Conservation (phyloP, 495 filamentous ascomycete species). For the Aspergillus incahuasiensis region DNA sequence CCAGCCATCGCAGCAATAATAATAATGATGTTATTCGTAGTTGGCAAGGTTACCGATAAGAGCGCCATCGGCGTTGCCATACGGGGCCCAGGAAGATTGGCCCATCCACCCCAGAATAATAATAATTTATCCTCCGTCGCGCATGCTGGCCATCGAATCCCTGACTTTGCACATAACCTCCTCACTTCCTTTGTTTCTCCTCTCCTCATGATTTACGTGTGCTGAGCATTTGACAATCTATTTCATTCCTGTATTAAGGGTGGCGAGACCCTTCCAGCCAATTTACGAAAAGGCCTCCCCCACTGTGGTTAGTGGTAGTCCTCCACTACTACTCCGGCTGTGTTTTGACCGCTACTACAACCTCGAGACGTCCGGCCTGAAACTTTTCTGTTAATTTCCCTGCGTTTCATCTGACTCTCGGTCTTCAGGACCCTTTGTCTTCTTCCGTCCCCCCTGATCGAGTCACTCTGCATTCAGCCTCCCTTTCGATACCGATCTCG, state of each 20-base stretch:
- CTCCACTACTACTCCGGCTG: constrained; percentile 18
- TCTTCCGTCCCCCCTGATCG: constrained; percentile 13
- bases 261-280: constrained; percentile 15
- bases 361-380: constrained; percentile 19
- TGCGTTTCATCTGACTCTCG: constrained; percentile 20
- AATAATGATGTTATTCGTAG: neutral
- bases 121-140: constrained; percentile 8
- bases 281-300: constrained; percentile 13
- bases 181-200: constrained; percentile 1
- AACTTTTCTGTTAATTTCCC: constrained; percentile 28
- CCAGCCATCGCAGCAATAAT: neutral
- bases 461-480: constrained; percentile 9
- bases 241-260: neutral
- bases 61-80: constrained; percentile 11
- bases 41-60: neutral
- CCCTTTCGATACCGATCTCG: constrained; percentile 16
- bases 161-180: constrained; percentile 8
- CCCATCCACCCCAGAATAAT: constrained; percentile 1
- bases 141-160: constrained; percentile 5
- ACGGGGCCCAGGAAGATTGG: constrained; percentile 7
- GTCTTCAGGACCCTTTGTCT: constrained; percentile 1
- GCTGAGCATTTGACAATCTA: neutral
- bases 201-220: neutral
- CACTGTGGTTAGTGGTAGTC: constrained; percentile 15
- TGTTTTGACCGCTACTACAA: constrained; percentile 33